Evolutionary conservation across 2,329 filamentous ascomycete species (phyloP), one percentile per base, ranked within the genome.

Genomic region (Neospermospora avenae): DNA sequence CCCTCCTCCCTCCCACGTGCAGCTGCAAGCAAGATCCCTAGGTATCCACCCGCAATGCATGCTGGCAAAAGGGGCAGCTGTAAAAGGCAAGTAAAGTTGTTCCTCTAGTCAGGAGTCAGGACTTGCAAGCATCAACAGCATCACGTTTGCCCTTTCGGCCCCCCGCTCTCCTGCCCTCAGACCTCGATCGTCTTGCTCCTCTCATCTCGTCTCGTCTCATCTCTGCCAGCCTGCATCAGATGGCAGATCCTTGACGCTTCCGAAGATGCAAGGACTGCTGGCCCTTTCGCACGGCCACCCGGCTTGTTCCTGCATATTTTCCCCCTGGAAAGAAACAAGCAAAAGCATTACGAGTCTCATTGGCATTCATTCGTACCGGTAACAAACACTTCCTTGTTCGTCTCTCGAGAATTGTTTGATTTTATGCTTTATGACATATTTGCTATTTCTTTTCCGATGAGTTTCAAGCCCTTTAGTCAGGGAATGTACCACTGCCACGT

Each of bases 201-300:
- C 48, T 22, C 11, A 35, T 35, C 48, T 51, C 35, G 31, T 51
- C 48, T 37, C 31, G 48, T 51, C 48, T 51, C 48, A 51, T 51
- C 31, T 51, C 31, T 51, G 18, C 39, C n/a, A 42, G 20, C n/a
- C 39, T 8, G 39, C 39, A n/a, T 35, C 11, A 37, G 28, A 22
- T 31, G 48, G 48, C 31, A 51, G 48, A 37, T 37, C 31, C 18
- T 37, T 22, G 28, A 13, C 14, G 31, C n/a, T n/a, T n/a, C n/a
- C n/a, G n/a, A n/a, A 18, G 25, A 49, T 7, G 46, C 46, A 44
- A 44, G 41, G 20, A 20, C 8, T 22, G 28, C n/a, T 2, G 31
- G 46, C 5, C 48, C 45, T 48, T 28, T 48, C 16, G 44, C 44
- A 48, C 48, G 48, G 48, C 28, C 48, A 8, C 44, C 34, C 34